Base-by-base conservation (phyloP, 169 alveolate species). In the Fabrea salina region DNA sequence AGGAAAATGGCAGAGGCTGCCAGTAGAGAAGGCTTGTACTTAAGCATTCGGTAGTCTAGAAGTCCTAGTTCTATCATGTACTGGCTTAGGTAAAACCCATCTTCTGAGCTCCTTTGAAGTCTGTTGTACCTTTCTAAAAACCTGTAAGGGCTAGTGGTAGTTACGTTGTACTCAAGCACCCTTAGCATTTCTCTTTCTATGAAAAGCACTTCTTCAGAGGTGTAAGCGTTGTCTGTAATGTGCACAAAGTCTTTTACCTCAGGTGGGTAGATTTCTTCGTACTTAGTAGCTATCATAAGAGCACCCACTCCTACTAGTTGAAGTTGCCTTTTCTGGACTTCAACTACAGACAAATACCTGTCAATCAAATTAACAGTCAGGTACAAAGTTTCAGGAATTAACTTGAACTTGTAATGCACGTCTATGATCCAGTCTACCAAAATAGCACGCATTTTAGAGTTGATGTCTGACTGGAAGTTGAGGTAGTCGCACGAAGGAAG, bases 381-480 rank as follows among this genome's bases (percentile, higher is more conserved):
- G 76, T 54, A 93, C 56, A 93, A 83, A 2, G 97, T 93, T 82
- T 93, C 94, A 50, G 80, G 83, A 16, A 72, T 68, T 32, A 89
- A 78, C 49, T 85, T 84, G 75, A 85, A 90, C 74, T 88, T 87
- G n/a, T 68, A 44, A 58, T 89, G 95, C 5, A 89, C 94, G 61
- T 93, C 94, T 3, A 89, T 75, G n/a, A 93, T 68, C 95, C 97
- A 93, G 80, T 93, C 97, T 1, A 93, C 78, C 39, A 93, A 79
- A 32, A 89, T 83, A 22, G 92, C 88, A 72, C 96, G 82, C 93
- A 85, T 88, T 79, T 86, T 85, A 35, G 86, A 90, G 74, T 80
- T 90, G 2, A 92, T 88, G 40, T 91, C 91, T 5, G 68, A 41
- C 80, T 91, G 90, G 5, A 64, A 39, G 35, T 70, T 59, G 82